These are phyloP conservation scores for Aspergillaceae sp. DNA, from an alignment of 2,329 filamentous ascomycete genomes.

Conservation along the genomic window DNA sequence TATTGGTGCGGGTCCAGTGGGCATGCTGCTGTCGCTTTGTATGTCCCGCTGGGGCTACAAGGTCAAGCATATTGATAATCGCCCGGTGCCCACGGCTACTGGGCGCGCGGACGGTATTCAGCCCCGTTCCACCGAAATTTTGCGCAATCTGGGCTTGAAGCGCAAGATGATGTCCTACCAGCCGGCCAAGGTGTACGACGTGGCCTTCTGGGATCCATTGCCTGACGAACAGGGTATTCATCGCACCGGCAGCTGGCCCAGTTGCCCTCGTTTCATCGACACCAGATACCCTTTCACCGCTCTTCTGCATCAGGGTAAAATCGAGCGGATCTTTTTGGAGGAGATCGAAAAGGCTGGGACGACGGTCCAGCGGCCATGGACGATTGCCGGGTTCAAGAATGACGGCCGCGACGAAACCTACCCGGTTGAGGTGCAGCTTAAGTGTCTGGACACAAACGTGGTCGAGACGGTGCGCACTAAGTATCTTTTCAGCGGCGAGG, in stretches of 20 bases:
- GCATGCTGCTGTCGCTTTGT: slow-evolving; percentile 77
- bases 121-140: slow-evolving; percentile 74
- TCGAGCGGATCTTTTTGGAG: slow-evolving; percentile 53
- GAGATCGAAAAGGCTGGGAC: slow-evolving; percentile 53
- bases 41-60: slow-evolving; percentile 88
- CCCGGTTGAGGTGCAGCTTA: slow-evolving; percentile 69
- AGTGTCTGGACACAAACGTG: slow-evolving; percentile 64
- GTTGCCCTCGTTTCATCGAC: slow-evolving; percentile 73
- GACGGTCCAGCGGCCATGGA: slow-evolving; percentile 52
- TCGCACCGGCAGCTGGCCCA: slow-evolving; percentile 65
- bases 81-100: slow-evolving; percentile 72
- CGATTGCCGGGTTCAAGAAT: slow-evolving; percentile 53
- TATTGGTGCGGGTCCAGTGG: slow-evolving; percentile 80
- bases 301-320: slow-evolving; percentile 54
- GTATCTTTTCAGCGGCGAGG: slow-evolving; percentile 56
- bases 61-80: slow-evolving; percentile 91
- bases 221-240: slow-evolving; percentile 46
- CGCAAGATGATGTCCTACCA: slow-evolving; percentile 77
- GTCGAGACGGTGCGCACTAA: slow-evolving; percentile 58
- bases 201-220: slow-evolving; percentile 57
- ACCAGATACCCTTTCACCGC: slow-evolving; percentile 57
- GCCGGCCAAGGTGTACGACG: slow-evolving; percentile 73
- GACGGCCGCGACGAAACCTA: slow-evolving; percentile 57
- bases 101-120: slow-evolving; percentile 89
- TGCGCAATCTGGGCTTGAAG: slow-evolving; percentile 85